Conservation (phyloP, 1,284 basidiomycete species). For the Cryptococcus neoformans region DNA sequence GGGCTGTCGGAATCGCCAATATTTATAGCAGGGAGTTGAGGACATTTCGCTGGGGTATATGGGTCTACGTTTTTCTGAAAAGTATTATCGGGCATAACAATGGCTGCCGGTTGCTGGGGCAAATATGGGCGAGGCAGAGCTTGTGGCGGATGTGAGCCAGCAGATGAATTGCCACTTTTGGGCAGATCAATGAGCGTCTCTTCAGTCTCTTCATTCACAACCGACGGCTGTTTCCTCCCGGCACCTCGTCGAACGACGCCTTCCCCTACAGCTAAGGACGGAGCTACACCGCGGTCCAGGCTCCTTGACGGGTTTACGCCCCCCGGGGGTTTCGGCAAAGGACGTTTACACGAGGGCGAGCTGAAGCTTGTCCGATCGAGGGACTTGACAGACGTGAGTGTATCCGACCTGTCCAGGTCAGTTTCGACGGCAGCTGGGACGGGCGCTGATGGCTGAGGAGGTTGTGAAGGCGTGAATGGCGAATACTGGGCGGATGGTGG, state of each 20-base stretch:
- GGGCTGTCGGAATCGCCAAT: slow-evolving; percentile 17
- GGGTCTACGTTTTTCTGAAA: not conserved
- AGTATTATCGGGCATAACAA: not conserved
- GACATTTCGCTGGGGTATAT: slow-evolving; percentile 19
- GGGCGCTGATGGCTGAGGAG: slow-evolving; percentile 3
- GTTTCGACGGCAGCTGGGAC: slow-evolving; percentile 14
- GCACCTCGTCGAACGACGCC: not conserved
- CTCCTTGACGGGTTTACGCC: slow-evolving; percentile 35
- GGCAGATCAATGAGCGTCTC: slow-evolving; percentile 7
- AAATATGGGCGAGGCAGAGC: not conserved
- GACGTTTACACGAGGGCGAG: slow-evolving; percentile 16
- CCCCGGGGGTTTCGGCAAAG: slow-evolving; percentile 41
- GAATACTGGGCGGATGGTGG: slow-evolving; percentile 2
- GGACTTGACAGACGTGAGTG: slow-evolving; percentile 43
- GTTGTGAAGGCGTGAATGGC: slow-evolving; percentile 3
- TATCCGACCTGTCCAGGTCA: slow-evolving; percentile 40
- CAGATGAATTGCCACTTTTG: not conserved
- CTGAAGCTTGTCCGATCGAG: slow-evolving; percentile 36
- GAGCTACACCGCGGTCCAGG: slow-evolving; percentile 34
- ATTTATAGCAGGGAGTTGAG: slow-evolving; percentile 21
- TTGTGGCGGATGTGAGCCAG: not conserved
- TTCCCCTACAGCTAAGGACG: slow-evolving; percentile 5
- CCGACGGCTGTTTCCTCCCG: slow-evolving; percentile 24
- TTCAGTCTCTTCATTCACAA: slow-evolving; percentile 17
- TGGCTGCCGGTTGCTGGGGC: not conserved